Evolutionary conservation across 352 stramenopile genomes (phyloP), one percentile per base, ranked within the genome.

Genomic region (Discostella stelligera): DNA sequence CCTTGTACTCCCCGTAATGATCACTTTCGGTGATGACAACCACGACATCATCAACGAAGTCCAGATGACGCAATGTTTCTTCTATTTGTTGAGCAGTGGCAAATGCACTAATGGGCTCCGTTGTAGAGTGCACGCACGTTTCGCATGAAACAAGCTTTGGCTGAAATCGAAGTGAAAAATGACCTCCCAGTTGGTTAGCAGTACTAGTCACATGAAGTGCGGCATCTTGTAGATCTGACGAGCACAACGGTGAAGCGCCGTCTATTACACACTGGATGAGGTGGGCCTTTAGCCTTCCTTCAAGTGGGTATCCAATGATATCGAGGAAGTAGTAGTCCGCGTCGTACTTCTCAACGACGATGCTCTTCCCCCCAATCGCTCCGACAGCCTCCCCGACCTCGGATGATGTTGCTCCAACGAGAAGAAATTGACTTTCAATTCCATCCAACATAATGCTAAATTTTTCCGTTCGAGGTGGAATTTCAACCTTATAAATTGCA

Each of bases 121-220:
- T 39, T 23, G 27, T 27, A 58, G 55, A 13, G 88, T 95, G 62
- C 75, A 21, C 25, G 89, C 87, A 49, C 73, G 67, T 14, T 68
- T 70, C 75, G 67, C 78, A 84, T 50, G 41, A 30, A 39, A 13
- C 21, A 20, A 9, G 16, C 66, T 74, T 50, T 18, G 89, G 89
- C 37, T 44, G 37, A 70, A 86, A 95, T 55, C 79, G 46, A 5
- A 97, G 30, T 16, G 67, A 81, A 80, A 96, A 96, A 5, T 77
- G 80, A 0, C 93, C 94, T 58, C 76, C 80, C 13, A 90, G 25
- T 25, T 54, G 55, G 3, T 63, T 54, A 4, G 86, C 56, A 46
- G 82, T 87, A 46, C n/a, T 58, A 21, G 44, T 39, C 30, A 55
- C 61, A 61, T 87, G 71, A 25, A 72, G 16, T 9, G 69, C 72